These are phyloP conservation scores for Geranium incanum DNA, from an alignment of 441 rosid species.

Conservation along the genomic window DNA sequence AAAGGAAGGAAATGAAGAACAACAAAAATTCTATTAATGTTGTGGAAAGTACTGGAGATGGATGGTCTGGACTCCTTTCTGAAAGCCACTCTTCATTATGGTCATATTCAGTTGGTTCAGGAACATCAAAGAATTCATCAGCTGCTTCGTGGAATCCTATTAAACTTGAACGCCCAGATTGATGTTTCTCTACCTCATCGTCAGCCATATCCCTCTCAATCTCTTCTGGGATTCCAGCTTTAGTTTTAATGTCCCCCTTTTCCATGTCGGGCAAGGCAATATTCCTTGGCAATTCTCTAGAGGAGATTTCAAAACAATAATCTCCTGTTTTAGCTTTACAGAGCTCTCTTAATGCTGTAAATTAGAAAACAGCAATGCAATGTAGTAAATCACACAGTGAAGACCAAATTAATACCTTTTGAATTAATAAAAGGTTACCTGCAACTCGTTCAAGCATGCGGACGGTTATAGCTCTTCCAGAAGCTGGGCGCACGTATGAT, in stretches of 20 bases:
- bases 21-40: neutral
- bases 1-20: too few species aligned
- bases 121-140: conserved; percentile 93
- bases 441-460: conserved; percentile 79
- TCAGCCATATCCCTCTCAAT: conserved; percentile 20
- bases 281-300: conserved; percentile 32
- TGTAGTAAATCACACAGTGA: neutral
- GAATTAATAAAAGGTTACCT: conserved; percentile 27
- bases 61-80: conserved; percentile 31
- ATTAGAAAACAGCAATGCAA: conserved; percentile 10
- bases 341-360: conserved; percentile 69
- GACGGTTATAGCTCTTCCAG: conserved; percentile 61
- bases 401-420: conserved; percentile 1
- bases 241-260: conserved; percentile 25
- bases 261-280: conserved; percentile 24
- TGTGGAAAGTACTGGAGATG: conserved; percentile 34
- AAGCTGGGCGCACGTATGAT: conserved; percentile 48
- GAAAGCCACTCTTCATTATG: conserved; percentile 36
- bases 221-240: conserved; percentile 20
- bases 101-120: conserved; percentile 42
- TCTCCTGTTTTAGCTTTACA: conserved; percentile 54
- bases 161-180: conserved; percentile 38
- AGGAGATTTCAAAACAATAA: conserved; percentile 31
- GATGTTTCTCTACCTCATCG: conserved; percentile 42
- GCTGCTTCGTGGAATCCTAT: conserved; percentile 48